These are phyloP conservation scores for Mallotus japonicus DNA, from an alignment of 441 rosid genomes.

Conservation along the genomic window DNA sequence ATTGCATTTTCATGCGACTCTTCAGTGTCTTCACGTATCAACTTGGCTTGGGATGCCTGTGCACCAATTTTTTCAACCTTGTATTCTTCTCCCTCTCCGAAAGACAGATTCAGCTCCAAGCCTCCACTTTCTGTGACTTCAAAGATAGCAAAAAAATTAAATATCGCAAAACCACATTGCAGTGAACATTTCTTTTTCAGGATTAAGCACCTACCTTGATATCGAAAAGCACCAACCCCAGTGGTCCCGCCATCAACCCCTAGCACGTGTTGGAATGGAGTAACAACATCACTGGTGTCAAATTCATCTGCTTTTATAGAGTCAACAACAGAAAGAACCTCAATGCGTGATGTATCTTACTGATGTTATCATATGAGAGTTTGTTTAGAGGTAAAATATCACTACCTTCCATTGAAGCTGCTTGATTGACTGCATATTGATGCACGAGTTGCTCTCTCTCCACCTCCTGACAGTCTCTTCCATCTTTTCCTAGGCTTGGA, in stretches of 20 bases:
- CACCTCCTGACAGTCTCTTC: conserved; percentile 3
- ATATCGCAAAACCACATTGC: too few species aligned
- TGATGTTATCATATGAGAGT: conserved; percentile 7
- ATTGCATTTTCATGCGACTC: conserved; percentile 11
- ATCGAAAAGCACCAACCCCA: conserved; percentile 8
- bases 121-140: conserved; percentile 22
- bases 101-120: conserved; percentile 21
- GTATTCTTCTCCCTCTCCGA: conserved; percentile 12
- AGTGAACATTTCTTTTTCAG: background rate
- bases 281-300: background rate
- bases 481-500: conserved; percentile 15
- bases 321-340: background rate
- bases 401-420: background rate
- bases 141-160: background rate
- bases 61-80: conserved; percentile 17
- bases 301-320: conserved; percentile 13
- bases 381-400: conserved; percentile 5
- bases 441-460: conserved; percentile 8
- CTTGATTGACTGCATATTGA: conserved; percentile 8
- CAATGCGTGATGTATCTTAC: background rate
- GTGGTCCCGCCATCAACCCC: conserved; percentile 1
- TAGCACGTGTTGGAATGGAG: conserved; percentile 16
- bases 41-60: background rate
- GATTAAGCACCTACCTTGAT: conserved; percentile 22
- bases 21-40: background rate